Percentiles rank a stretch among this genome's conserved stretches.
Conservation (phyloP, 805 yeast species). For the Wickerhamomyces strasburgensis region DNA sequence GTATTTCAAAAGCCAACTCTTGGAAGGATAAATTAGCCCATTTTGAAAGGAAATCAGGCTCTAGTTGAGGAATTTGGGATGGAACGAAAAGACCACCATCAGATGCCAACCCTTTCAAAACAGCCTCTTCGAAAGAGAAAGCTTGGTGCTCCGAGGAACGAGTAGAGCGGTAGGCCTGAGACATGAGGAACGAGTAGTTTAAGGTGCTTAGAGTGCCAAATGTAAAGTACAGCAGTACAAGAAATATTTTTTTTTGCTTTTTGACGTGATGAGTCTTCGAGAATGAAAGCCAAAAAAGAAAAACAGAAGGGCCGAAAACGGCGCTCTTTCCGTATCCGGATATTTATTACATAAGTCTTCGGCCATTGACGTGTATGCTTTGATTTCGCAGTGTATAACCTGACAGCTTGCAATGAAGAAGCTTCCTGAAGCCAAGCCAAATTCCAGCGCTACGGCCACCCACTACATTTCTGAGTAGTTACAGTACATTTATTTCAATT, state of each 20-base stretch:
- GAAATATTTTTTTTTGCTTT: not conserved
- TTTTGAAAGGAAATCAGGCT: conserved; percentile 44
- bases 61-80: conserved; percentile 65
- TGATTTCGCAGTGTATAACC: too few species aligned
- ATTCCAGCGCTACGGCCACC: too few species aligned
- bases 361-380: too few species aligned
- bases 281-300: conserved; percentile 3
- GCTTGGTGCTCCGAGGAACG: conserved; percentile 50
- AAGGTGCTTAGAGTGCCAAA: too few species aligned
- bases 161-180: conserved; percentile 75
- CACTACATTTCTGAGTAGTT: too few species aligned
- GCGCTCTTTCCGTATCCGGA: too few species aligned
- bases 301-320: not conserved
- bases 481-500: too few species aligned
- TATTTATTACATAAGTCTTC: too few species aligned
- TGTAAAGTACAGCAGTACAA: too few species aligned
- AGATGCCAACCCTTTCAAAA: conserved; percentile 86
- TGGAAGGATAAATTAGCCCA: conserved; percentile 79
- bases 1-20: conserved; percentile 81
- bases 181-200: too few species aligned
- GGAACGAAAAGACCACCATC: conserved; percentile 98
- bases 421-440: too few species aligned
- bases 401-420: too few species aligned
- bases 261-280: not conserved
- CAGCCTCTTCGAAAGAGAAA: conserved; percentile 73